Conservation (phyloP, 2,329 filamentous ascomycete genomes). For the Didymella sp. region DNA sequence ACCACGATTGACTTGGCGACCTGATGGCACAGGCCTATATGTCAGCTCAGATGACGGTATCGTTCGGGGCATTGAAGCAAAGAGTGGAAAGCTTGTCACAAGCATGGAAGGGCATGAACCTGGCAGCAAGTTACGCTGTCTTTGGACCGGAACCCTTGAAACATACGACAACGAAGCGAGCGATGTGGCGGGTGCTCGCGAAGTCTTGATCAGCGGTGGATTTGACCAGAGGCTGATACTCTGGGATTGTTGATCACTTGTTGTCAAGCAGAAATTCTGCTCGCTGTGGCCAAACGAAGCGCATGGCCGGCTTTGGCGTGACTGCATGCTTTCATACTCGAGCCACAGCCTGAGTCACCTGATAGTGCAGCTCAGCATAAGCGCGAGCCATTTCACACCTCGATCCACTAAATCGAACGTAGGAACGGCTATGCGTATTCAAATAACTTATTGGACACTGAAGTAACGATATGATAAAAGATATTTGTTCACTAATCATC, state of each 20-base stretch:
- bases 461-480: background rate
- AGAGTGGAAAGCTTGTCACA: slow-evolving; percentile 63
- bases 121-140: slow-evolving; percentile 64
- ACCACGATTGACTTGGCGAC: slow-evolving; percentile 67
- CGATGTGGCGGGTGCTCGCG: slow-evolving; percentile 44
- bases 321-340: background rate
- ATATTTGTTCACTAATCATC: slow-evolving; percentile 2
- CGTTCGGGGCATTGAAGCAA: slow-evolving; percentile 65
- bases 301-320: background rate
- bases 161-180: slow-evolving; percentile 17
- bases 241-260: slow-evolving; percentile 51
- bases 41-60: slow-evolving; percentile 71
- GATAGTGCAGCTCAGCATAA: background rate
- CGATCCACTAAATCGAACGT: background rate
- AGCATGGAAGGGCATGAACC: slow-evolving; percentile 62
- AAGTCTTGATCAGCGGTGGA: slow-evolving; percentile 67
- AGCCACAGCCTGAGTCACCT: background rate
- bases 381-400: background rate
- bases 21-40: slow-evolving; percentile 67
- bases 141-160: slow-evolving; percentile 61
- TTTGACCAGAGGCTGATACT: slow-evolving; percentile 68
- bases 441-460: background rate
- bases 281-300: background rate
- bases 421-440: background rate
- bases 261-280: background rate